Evolutionary conservation across 768 basidiomycete genomes (phyloP).

Genomic region (Mycena venus): DNA sequence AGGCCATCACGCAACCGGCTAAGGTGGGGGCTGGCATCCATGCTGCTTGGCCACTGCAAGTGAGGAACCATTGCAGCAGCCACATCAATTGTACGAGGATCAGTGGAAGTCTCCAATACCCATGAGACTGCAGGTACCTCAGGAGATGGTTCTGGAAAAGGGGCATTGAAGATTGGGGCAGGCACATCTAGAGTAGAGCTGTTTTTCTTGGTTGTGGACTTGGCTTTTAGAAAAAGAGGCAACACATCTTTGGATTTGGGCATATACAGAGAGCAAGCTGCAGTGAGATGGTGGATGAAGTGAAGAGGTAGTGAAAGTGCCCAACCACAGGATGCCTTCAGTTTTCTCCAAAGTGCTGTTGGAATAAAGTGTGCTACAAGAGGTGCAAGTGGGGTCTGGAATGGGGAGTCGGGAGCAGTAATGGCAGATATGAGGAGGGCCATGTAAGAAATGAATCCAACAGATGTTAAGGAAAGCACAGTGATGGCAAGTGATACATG

Average conservation of each 20-base stretch:
- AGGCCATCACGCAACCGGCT: background rate
- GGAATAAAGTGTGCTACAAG: background rate
- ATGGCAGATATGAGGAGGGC: background rate
- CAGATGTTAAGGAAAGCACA: background rate
- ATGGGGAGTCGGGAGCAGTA: background rate
- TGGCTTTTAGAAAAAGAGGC: no score
- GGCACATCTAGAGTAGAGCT: no score
- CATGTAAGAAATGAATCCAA: background rate
- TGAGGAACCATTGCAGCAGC: background rate
- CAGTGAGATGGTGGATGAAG: background rate
- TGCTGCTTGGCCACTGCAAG: background rate
- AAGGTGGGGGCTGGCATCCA: background rate
- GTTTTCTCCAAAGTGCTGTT: background rate
- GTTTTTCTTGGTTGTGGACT: no score
- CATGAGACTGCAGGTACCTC: constrained; percentile 5
- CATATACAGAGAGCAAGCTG: no score
- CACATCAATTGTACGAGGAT: background rate
- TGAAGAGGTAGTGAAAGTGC: no score
- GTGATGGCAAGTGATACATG: no score
- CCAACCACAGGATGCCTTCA: background rate
- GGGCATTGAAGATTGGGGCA: background rate
- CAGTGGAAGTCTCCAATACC: constrained; percentile 10
- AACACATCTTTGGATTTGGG: no score
- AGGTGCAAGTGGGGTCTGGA: no score
- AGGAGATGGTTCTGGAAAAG: no score